Conservation (phyloP, 2,329 filamentous ascomycete species). For the Aureobasidium sp. region DNA sequence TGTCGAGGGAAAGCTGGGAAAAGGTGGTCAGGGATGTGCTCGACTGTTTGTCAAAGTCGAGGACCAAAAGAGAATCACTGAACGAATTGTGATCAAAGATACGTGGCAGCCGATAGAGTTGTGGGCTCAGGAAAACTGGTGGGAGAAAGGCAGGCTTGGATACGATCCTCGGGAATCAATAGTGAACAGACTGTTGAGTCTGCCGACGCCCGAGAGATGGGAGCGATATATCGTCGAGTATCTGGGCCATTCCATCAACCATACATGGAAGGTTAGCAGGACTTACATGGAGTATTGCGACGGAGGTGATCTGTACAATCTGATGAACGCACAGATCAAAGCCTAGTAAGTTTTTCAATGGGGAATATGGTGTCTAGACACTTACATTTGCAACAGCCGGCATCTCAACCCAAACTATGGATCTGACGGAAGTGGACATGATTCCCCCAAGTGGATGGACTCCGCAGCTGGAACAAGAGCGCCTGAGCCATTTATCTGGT, state of each 20-base stretch:
- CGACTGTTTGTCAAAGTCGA: conserved; percentile 5
- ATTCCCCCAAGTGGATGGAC: background rate
- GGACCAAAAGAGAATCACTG: background rate
- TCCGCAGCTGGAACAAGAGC: background rate
- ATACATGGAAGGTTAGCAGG: background rate
- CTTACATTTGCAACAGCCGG: background rate
- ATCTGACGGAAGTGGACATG: background rate
- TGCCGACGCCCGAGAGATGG: background rate
- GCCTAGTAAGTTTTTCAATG: background rate
- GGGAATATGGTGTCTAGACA: background rate
- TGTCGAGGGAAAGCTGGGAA: background rate
- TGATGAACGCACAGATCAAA: background rate
- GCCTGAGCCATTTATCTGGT: conserved; percentile 5
- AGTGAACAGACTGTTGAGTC: background rate
- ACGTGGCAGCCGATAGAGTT: background rate
- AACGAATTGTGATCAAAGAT: conserved; percentile 3
- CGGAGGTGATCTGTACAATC: background rate
- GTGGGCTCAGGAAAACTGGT: background rate
- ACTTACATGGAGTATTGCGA: conserved; percentile 5
- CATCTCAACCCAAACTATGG: background rate
- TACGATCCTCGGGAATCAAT: background rate
- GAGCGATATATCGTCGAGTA: background rate
- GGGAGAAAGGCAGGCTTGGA: background rate
- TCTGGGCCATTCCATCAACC: background rate
- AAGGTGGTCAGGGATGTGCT: background rate